Evolutionary conservation across 2,329 filamentous ascomycete genomes (phyloP).

Genomic region (Teratosphaeria gauchensis): DNA sequence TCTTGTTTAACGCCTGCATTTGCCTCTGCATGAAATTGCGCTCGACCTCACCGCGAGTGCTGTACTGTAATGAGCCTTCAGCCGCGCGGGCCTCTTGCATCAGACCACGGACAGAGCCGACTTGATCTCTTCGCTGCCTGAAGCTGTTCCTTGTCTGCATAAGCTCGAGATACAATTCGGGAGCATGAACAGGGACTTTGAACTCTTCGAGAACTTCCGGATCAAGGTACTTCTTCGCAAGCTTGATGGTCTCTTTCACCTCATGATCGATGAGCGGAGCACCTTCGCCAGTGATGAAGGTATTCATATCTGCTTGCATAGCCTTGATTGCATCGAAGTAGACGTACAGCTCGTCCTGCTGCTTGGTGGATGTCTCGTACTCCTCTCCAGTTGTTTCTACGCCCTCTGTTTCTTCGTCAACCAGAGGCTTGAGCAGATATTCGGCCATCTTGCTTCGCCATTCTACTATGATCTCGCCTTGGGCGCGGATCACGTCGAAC

Average conservation of each 20-base stretch:
- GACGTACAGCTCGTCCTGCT: constrained; percentile 80
- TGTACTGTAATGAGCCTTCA: constrained; percentile 49
- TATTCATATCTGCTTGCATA: constrained; percentile 67
- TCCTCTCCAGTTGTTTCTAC: constrained; percentile 77
- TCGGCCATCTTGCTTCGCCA: constrained; percentile 67
- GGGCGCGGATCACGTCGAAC: constrained; percentile 57
- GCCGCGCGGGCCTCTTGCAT: constrained; percentile 61
- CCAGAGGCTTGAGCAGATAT: constrained; percentile 61
- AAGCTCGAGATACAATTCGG: constrained; percentile 48
- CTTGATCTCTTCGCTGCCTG: constrained; percentile 41
- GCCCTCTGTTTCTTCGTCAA: constrained; percentile 68
- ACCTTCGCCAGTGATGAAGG: constrained; percentile 64
- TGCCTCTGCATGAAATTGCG: constrained; percentile 54
- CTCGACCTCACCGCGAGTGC: constrained; percentile 51
- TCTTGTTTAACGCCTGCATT: constrained; percentile 48
- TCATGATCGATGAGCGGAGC: constrained; percentile 70
- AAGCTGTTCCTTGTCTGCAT: constrained; percentile 37
- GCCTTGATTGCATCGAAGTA: constrained; percentile 72
- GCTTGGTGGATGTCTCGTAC: constrained; percentile 75
- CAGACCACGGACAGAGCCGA: constrained; percentile 60
- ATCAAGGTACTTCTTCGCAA: constrained; percentile 17
- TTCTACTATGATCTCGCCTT: constrained; percentile 59
- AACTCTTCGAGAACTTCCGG: constrained; percentile 48
- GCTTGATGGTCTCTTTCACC: constrained; percentile 37
- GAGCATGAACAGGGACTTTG: constrained; percentile 51